Evolutionary conservation across 2,329 filamentous ascomycete genomes (phyloP), one percentile per base, ranked within the genome.

Genomic region (Trichoderma guizhouense): DNA sequence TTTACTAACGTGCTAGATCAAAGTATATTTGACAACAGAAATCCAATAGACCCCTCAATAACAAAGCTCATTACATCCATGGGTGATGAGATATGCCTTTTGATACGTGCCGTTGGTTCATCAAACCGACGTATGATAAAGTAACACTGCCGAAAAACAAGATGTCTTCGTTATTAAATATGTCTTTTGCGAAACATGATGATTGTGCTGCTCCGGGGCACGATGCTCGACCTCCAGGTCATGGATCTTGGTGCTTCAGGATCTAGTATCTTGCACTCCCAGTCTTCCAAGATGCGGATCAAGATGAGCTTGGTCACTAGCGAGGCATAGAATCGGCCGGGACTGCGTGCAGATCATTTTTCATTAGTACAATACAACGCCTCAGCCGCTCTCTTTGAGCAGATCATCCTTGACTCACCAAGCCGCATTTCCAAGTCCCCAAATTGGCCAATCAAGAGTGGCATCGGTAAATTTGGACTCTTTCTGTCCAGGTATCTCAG

Each of bases 241-340:
- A n/a, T 51, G 5, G 39, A 15, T 34, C 67, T 61, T 32, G 57
- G 57, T 60, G 57, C 57, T 15, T 28, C 67, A 26, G 15, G 57
- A 18, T 53, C 39, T 2, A 6, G 67, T 30, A 28, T 39, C 43
- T 63, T 53, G 57, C 67, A 53, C 18, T 69, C 67, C 67, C 57
- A 62, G 14, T 34, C 43, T 24, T 39, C 57, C 9, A 62, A 12
- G 36, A 62, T 39, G 15, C 57, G 57, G 18, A 69, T 69, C 28
- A 62, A 21, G 6, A 62, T 18, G 43, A 69, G 67, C 21, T 69
- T 53, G 2, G 43, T 55, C 15, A 69, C 57, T 7, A 62, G 57
- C 28, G 67, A 69, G 24, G 39, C 67, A 11, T 62, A 62, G 36
- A 69, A 69, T 28, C 67, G 39, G 7, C 67, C 67, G 15, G 67